A percentile compares a stretch with the other conserved stretches of the same genome.
These are phyloP conservation scores for Domatiomyces globalis DNA, from an alignment of 2,329 filamentous ascomycete species.

Conservation along the genomic window DNA sequence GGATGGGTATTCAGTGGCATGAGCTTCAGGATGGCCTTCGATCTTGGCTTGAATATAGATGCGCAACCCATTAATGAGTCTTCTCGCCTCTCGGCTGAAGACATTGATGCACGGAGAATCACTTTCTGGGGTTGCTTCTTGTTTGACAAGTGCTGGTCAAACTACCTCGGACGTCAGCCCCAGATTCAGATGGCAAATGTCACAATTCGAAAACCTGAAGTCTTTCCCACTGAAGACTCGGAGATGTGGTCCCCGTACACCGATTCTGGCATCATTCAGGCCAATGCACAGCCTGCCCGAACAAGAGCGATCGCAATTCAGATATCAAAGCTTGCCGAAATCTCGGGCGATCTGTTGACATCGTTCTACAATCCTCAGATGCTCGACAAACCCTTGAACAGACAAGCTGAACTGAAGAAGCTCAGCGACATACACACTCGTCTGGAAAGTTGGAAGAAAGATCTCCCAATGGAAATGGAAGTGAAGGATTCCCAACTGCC, in stretches of 20 bases:
- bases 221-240: slow-evolving; percentile 77
- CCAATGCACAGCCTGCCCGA: slow-evolving; percentile 63
- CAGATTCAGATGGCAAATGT: slow-evolving; percentile 68
- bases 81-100: slow-evolving; percentile 58
- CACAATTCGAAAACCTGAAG: slow-evolving; percentile 76
- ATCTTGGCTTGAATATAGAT: slow-evolving; percentile 82
- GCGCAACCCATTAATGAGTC: slow-evolving; percentile 48
- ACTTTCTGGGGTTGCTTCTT: slow-evolving; percentile 97
- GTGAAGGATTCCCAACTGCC: slow-evolving; percentile 79
- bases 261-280: slow-evolving; percentile 61
- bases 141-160: slow-evolving; percentile 99
- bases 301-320: slow-evolving; percentile 72
- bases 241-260: slow-evolving; percentile 80
- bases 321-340: slow-evolving; percentile 73
- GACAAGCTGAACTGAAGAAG: slow-evolving; percentile 76
- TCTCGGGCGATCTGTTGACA: slow-evolving; percentile 76
- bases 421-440: slow-evolving; percentile 81
- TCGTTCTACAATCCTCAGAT: slow-evolving; percentile 78
- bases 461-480: slow-evolving; percentile 73
- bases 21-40: slow-evolving; percentile 94
- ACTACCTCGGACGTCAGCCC: slow-evolving; percentile 82
- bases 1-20: slow-evolving; percentile 98
- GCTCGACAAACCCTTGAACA: slow-evolving; percentile 50
- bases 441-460: slow-evolving; percentile 75
- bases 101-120: slow-evolving; percentile 75